Base-by-base conservation (phyloP, 2,329 filamentous ascomycete genomes). In the Graphium sp. region DNA sequence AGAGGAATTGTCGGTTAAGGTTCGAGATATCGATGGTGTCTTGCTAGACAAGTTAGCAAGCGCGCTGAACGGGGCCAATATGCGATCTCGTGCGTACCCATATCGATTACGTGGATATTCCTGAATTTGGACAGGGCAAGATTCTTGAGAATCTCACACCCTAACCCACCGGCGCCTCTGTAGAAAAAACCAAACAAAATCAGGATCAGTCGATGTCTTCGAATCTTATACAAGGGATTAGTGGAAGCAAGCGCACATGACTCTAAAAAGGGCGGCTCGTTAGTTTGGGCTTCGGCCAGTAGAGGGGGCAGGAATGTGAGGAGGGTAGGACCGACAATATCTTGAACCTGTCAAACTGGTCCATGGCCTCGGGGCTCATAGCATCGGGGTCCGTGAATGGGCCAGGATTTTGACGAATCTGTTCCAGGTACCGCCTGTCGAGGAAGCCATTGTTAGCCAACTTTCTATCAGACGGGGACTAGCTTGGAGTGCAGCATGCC, bases 1-100 rank as follows among this genome's bases (percentile, higher is more conserved):
- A 98, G 34, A 98, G 71, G 46, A 98, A 98, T 45, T 98, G 89
- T 23, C 89, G 78, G 53, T 98, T 98, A 14, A 98, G 66, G 49
- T 98, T 98, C 28, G 85, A 94, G 35, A 98, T 87, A 47, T 98
- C 89, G 50, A 98, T 98, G 2, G 87, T 98, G 52, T 98, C 84
- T 83, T 39, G 24, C 15, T n/a, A 18, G 17, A 24, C 13, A 22
- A 16, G 12, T 16, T 6, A 10, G 7, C 6, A n/a, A 16, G n/a
- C n/a, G n/a, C n/a, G 7, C 7, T 5, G 17, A 28, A 19, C 7
- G 15, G 17, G 13, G 13, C 5, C 13, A 18, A n/a, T n/a, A n/a
- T n/a, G n/a, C n/a, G n/a, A n/a, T n/a, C n/a, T n/a, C 15, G 11
- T n/a, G 47, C 62, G 33, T 54, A 78, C 79, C 82, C 89, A 98